These are phyloP conservation scores for Penicillium parvum DNA, from an alignment of 495 filamentous ascomycete species.

Conservation along the genomic window DNA sequence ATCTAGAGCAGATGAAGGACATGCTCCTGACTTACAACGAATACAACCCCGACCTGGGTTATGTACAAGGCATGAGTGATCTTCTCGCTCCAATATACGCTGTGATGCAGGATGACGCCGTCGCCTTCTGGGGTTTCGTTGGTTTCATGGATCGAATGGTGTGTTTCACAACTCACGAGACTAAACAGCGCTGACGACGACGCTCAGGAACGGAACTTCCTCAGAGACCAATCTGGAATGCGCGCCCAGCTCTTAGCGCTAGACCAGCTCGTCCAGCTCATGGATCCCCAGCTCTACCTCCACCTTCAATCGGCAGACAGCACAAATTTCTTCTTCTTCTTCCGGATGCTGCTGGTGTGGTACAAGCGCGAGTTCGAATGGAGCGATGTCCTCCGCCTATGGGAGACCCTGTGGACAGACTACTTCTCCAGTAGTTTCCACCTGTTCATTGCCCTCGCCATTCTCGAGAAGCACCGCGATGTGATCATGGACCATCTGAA, in stretches of 20 bases:
- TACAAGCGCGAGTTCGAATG: constrained; percentile 96
- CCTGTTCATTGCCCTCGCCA: constrained; percentile 87
- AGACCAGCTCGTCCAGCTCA: constrained; percentile 89
- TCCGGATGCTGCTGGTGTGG: constrained; percentile 97
- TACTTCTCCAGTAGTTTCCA: constrained; percentile 85
- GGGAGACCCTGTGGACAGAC: constrained; percentile 95
- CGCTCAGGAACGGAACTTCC: constrained; percentile 79
- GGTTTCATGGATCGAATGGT: constrained; percentile 94
- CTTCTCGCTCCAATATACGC: constrained; percentile 94
- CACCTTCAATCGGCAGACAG: constrained; percentile 86
- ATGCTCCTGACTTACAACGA: constrained; percentile 99
- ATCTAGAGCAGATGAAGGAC: constrained; percentile 97
- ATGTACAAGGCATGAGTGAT: constrained; percentile 98
- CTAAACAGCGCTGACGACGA: neutral
- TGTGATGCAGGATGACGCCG: constrained; percentile 92
- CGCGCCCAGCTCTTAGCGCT: constrained; percentile 81
- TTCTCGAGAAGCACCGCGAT: constrained; percentile 89
- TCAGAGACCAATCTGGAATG: constrained; percentile 95
- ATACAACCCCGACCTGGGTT: constrained; percentile 87
- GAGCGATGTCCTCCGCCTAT: constrained; percentile 78
- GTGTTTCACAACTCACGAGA: constrained; percentile 1
- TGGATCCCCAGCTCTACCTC: constrained; percentile 90
- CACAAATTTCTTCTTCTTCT: constrained; percentile 99
- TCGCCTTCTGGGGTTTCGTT: constrained; percentile 96
- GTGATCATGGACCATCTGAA: constrained; percentile 93